Evolutionary conservation across 2,329 filamentous ascomycete genomes (phyloP).

Genomic region (Simplicillium aogashimaense): DNA sequence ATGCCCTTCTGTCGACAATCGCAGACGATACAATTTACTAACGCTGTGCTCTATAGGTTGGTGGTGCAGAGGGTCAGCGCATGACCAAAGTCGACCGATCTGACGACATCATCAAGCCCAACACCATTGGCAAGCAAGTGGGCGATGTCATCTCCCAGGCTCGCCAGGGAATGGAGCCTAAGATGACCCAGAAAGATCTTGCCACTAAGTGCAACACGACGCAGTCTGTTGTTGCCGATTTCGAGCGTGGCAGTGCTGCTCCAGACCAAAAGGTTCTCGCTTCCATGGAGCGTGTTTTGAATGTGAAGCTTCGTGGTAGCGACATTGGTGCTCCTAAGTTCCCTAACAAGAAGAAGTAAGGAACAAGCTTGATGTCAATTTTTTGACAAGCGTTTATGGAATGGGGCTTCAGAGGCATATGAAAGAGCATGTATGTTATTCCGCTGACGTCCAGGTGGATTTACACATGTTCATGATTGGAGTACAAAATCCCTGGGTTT

Average conservation of each 20-base stretch:
- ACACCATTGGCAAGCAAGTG: conserved; percentile 74
- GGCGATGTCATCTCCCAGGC: conserved; percentile 74
- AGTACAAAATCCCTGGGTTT: conserved; percentile 4
- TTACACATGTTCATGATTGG: not conserved
- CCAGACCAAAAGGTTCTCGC: conserved; percentile 78
- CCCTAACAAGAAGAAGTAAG: conserved; percentile 55
- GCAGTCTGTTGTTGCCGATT: conserved; percentile 67
- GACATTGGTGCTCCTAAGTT: conserved; percentile 83
- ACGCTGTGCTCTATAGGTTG: not conserved
- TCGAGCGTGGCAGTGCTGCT: conserved; percentile 68
- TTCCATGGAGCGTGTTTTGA: conserved; percentile 74
- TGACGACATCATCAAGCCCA: conserved; percentile 96
- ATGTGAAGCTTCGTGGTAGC: conserved; percentile 75
- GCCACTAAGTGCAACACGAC: conserved; percentile 88
- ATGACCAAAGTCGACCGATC: conserved; percentile 95
- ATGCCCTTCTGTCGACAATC: not conserved
- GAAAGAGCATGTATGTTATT: not conserved
- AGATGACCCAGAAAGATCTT: conserved; percentile 88
- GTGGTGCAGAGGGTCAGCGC: conserved; percentile 68
- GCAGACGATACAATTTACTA: too few relatives aligned
- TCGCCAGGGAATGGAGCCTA: conserved; percentile 74
- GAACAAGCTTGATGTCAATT: not conserved
- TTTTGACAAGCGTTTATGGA: not conserved
- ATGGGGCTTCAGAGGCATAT: not conserved
- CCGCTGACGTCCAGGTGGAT: not conserved